These are phyloP conservation scores for Heliosperma pusillum DNA, from an alignment of 148 eudicot species.

Conservation along the genomic window DNA sequence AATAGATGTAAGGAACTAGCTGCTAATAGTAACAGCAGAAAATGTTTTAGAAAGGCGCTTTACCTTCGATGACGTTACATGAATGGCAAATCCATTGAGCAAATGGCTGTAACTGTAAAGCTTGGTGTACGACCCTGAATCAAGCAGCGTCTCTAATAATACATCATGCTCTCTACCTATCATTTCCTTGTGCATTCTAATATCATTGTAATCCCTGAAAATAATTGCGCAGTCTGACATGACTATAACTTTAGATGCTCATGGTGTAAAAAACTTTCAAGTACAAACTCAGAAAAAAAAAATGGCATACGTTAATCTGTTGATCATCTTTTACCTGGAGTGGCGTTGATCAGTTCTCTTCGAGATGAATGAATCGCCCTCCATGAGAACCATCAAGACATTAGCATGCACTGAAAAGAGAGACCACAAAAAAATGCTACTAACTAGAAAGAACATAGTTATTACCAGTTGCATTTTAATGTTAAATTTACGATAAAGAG, in stretches of 20 bases:
- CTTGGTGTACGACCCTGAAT: constrained; percentile 42
- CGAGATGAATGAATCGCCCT: constrained; percentile 43
- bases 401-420: constrained; percentile 35
- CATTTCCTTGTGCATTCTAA: constrained; percentile 36
- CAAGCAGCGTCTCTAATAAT: constrained; percentile 46
- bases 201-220: constrained; percentile 34
- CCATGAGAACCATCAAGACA: constrained; percentile 63
- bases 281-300: background rate
- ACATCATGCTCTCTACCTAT: constrained; percentile 40
- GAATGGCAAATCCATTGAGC: constrained; percentile 61
- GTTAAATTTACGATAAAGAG: background rate
- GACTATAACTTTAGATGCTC: background rate
- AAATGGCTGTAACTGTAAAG: constrained; percentile 67
- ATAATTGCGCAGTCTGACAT: background rate
- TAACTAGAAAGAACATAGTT: constrained; percentile 22
- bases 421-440: constrained; percentile 26
- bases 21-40: background rate
- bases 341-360: constrained; percentile 17
- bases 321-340: constrained; percentile 23
- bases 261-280: background rate
- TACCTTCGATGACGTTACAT: constrained; percentile 41
- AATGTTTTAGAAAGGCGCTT: background rate
- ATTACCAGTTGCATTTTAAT: constrained; percentile 23
- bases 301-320: background rate
- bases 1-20: too few relatives aligned